Evolutionary conservation across 306 rosid genomes (phyloP), one percentile per base, ranked within the genome.

Genomic region (Geum urbanum): DNA sequence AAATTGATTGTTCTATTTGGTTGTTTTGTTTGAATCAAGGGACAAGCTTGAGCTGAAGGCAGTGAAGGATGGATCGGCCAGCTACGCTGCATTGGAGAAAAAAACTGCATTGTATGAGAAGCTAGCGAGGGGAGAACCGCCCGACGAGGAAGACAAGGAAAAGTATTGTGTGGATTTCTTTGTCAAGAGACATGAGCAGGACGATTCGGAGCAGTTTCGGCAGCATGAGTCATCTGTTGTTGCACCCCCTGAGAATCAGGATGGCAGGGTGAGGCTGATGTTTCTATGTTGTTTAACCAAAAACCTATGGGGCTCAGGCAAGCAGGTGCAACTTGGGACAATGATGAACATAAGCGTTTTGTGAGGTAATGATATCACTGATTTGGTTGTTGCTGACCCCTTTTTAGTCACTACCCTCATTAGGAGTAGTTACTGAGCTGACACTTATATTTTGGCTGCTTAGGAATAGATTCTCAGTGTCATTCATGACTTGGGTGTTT

Each of bases 41-140:
- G 98, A 94, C 69, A 94, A 94, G 67, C 92, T 94, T 60, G 96
- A 94, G 85, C 81, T 94, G 72, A 90, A 90, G 76, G 96, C 96
- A n/a, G 81, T 82, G n/a, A 78, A 80, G 0, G 98, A 94, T 50
- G 98, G 98, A 54, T 78, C 95, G 1, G 92, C 54, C 4, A 90
- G 90, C 81, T 94, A 88, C 73, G 95, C 91, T 1, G 98, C 96
- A 3, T 63, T 94, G 67, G 98, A 94, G 86, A 88, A 66, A 78
- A 94, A 94, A n/a, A 97, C 98, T 5, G 81, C 75, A 44, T 49
- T 94, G 65, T 94, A 94, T 71, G 89, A 94, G 5, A 90, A 88
- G 89, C 83, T 94, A 54, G 84, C 72, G 57, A 90, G 71, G 65
- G 96, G 98, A 19, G 98, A 94, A 65, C 75, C 90, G 24, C 80